Base-by-base conservation (phyloP, 306 rosid species). In the Crataegus laevigata region DNA sequence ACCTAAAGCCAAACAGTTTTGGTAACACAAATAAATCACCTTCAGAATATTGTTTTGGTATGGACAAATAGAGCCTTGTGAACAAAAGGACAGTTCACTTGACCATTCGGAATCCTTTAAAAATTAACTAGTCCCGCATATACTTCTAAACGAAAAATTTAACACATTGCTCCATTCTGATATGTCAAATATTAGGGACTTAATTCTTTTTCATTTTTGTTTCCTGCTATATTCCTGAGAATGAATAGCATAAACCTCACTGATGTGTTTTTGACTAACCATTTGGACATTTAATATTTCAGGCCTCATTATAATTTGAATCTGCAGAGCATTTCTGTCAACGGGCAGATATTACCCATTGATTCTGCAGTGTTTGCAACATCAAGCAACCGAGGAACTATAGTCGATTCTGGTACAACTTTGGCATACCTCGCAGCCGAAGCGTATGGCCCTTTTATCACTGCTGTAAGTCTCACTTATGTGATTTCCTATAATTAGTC, bases 301-400 rank as follows among this genome's bases (percentile, higher is more conserved):
- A 96, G 99, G 97, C 93, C 98, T 57, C 99, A 92, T 74, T 96
- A 96, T 84, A 92, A 92, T 80, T 79, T 96, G 84, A 83, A 90
- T 84, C 87, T 96, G 73, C 91, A 84, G 86, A 96, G 99, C 89
- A 96, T 96, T 78, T 80, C 97, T 77, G 97, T 96, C 72, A 92
- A 87, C 1, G 96, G 97, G 65, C 97, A 84, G 80, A 15, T 50
- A 7, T 76, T 96, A 54, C 52, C 88, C 34, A 85, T 96, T 55
- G 87, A 84, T 76, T 81, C 97, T 30, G 24, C 92, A 8, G 93
- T 92, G 71, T 96, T 96, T 74, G 77, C 91, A 75, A 92, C 98
- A 74, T 88, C 99, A 76, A 90, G 52, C 85, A 87, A 72, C 81
- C 75, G 85, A 79, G 99, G 99, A 68, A 92, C 99, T 78, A 92